Evolutionary conservation across 1,284 basidiomycete genomes (phyloP).

Genomic region (Schizopora paradoxa): DNA sequence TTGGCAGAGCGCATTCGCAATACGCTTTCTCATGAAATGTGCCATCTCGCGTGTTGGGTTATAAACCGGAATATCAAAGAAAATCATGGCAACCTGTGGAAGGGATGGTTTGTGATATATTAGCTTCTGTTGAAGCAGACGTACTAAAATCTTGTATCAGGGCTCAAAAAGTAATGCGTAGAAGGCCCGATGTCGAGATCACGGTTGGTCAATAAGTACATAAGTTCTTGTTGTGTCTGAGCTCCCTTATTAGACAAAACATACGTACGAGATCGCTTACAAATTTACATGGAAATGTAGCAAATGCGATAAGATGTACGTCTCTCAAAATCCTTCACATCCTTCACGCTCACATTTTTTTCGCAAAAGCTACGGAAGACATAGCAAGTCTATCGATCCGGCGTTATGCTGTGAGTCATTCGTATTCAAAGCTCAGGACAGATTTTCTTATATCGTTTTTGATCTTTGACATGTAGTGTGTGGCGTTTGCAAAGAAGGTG

Average conservation of each 20-base stretch:
- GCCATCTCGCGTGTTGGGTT: slow-evolving; percentile 80
- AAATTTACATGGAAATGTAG: slow-evolving; percentile 75
- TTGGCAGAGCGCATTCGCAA: slow-evolving; percentile 65
- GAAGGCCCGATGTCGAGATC: slow-evolving; percentile 60
- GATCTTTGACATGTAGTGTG: slow-evolving; percentile 32
- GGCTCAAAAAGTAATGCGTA: slow-evolving; percentile 58
- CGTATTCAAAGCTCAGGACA: slow-evolving; percentile 28
- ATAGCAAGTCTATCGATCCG: slow-evolving; percentile 70
- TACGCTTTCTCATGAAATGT: slow-evolving; percentile 85
- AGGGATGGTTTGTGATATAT: slow-evolving; percentile 47
- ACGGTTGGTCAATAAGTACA: slow-evolving; percentile 46
- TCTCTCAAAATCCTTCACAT: not conserved
- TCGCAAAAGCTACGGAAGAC: slow-evolving; percentile 61
- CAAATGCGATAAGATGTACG: slow-evolving; percentile 61
- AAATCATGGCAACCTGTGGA: slow-evolving; percentile 65
- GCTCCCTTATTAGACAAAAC: slow-evolving; percentile 46
- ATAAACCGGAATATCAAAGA: slow-evolving; percentile 63
- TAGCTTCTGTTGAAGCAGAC: not conserved
- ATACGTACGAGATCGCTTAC: slow-evolving; percentile 73
- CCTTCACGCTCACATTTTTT: not conserved
- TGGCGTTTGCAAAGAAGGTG: slow-evolving; percentile 47
- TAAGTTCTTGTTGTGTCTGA: slow-evolving; percentile 11
- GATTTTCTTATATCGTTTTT: slow-evolving; percentile 20
- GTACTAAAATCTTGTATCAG: slow-evolving; percentile 30
- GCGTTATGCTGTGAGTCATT: slow-evolving; percentile 52